Conservation (phyloP, 2,329 filamentous ascomycete species). For the Eutypa lata region DNA sequence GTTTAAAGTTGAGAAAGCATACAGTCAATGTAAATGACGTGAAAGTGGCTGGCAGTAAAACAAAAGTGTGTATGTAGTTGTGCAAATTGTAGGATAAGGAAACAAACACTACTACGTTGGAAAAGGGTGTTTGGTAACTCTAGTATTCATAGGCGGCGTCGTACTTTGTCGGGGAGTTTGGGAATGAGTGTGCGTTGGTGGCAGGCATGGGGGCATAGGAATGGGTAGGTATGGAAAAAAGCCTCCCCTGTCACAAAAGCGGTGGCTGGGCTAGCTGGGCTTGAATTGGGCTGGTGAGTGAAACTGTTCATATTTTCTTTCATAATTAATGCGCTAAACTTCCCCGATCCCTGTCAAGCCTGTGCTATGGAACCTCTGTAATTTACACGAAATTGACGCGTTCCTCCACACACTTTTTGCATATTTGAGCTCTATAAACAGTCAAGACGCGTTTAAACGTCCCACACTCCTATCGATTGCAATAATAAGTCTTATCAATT, state of each 20-base stretch:
- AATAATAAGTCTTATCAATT: neutral
- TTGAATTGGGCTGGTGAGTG: neutral
- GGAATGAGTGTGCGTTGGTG: neutral
- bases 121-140: too few relatives aligned
- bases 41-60: neutral
- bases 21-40: neutral
- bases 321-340: neutral
- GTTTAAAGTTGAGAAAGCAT: neutral
- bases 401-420: neutral
- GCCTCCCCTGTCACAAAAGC: neutral
- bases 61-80: neutral
- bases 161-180: too few relatives aligned
- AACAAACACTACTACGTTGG: neutral
- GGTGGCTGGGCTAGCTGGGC: neutral
- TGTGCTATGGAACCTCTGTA: too few relatives aligned
- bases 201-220: neutral
- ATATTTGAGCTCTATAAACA: neutral
- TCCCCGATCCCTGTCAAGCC: too few relatives aligned
- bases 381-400: neutral
- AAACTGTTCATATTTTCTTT: neutral
- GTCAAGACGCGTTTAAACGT: neutral
- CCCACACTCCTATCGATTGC: neutral
- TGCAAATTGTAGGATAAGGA: neutral
- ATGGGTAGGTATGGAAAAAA: neutral
- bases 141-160: too few relatives aligned